phyloP scores from a whole-genome alignment of 176 grass and related monocot species.

The Puya raimondii region DNA sequence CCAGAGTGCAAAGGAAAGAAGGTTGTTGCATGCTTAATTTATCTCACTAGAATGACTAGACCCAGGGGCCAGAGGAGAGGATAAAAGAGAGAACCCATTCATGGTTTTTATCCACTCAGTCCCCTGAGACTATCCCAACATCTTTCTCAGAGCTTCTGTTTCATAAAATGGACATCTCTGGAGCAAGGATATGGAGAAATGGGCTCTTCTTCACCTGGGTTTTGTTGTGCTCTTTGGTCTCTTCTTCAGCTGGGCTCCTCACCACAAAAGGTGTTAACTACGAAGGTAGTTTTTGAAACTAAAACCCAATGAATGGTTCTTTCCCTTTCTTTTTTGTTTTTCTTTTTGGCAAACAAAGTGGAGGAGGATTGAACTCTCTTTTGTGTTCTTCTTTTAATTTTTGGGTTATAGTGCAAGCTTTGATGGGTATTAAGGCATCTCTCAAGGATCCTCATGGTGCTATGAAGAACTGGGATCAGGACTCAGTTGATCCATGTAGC shows the following conservation, averaged over 20 bases:
- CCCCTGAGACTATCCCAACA: conserved; percentile 3
- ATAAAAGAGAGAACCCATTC: conserved; percentile 16
- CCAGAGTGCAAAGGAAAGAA: conserved; percentile 19
- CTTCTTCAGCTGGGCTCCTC: conserved; percentile 40
- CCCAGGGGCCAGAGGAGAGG: not conserved
- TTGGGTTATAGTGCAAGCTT: conserved; percentile 61
- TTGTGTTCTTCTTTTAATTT: conserved; percentile 5
- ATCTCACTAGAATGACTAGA: conserved; percentile 37
- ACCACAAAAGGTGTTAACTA: conserved; percentile 84
- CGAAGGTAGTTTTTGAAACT: conserved; percentile 49
- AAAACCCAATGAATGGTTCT: not conserved
- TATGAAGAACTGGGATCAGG: conserved; percentile 78
- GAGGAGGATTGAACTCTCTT: not conserved
- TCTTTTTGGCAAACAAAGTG: conserved; percentile 6
- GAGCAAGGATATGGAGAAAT: conserved; percentile 9
- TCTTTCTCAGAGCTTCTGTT: not conserved
- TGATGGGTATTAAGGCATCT: conserved; percentile 69
- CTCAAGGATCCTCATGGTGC: conserved; percentile 64
- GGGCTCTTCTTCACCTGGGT: conserved; percentile 17
- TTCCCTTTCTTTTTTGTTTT: conserved; percentile 7
- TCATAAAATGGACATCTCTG: conserved; percentile 13
- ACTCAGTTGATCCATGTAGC: conserved; percentile 87
- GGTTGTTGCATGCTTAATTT: conserved; percentile 51
- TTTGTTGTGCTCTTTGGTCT: conserved; percentile 27
- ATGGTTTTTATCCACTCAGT: conserved; percentile 23